A percentile compares a stretch with the other conserved stretches of the same genome.
phyloP scores from a whole-genome alignment of 495 filamentous ascomycete species.

The Penicillium silybi region DNA sequence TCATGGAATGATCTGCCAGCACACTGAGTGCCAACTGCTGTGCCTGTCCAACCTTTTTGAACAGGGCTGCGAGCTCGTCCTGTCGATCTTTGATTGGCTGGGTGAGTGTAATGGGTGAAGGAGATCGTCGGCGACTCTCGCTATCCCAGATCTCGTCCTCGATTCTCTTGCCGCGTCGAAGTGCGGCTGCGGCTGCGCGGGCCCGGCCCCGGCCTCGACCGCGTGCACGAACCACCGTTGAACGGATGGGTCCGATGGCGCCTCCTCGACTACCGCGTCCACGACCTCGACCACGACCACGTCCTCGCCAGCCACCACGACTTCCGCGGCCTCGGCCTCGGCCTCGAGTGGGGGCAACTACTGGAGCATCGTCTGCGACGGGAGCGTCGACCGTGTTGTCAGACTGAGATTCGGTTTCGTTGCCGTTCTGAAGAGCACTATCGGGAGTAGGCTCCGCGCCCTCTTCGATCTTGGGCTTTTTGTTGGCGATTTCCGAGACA shows the following conservation, averaged over 20 bases:
- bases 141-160: slow-evolving; percentile 33
- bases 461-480: slow-evolving; percentile 34
- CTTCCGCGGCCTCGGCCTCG: slow-evolving; percentile 26
- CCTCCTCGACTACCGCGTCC: slow-evolving; percentile 35
- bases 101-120: slow-evolving; percentile 31
- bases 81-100: slow-evolving; percentile 40
- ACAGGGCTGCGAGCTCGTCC: slow-evolving; percentile 37
- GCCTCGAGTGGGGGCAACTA: slow-evolving; percentile 17
- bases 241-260: slow-evolving; percentile 13
- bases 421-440: slow-evolving; percentile 20
- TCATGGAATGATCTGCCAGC: slow-evolving; percentile 38
- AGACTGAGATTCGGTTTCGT: slow-evolving; percentile 10
- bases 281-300: slow-evolving; percentile 34
- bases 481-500: slow-evolving; percentile 14
- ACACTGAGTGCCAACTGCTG: slow-evolving; percentile 37
- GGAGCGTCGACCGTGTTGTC: slow-evolving; percentile 18
- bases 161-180: slow-evolving; percentile 18
- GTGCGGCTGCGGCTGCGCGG: slow-evolving; percentile 2
- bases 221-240: slow-evolving; percentile 20
- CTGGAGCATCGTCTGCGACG: not conserved
- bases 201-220: slow-evolving; percentile 28
- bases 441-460: slow-evolving; percentile 15
- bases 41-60: slow-evolving; percentile 40
- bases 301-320: slow-evolving; percentile 23
- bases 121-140: slow-evolving; percentile 30